Conservation (phyloP, 2,329 filamentous ascomycete genomes). For the Tolypocladium ophioglossoides region DNA sequence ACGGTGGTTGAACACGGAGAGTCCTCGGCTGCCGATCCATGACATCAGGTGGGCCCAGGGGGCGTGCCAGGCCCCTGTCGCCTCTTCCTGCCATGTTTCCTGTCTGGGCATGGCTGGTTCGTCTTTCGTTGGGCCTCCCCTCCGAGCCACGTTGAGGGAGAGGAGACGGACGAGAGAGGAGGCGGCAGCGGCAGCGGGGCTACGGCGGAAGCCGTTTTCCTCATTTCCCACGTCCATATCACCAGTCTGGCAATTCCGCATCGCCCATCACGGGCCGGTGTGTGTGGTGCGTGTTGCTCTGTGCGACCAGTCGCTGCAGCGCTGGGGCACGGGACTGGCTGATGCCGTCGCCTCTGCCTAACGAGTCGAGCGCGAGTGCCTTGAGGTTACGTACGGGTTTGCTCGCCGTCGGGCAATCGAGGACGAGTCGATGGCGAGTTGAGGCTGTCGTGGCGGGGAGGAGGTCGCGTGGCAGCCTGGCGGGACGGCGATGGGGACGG, state of each 20-base stretch:
- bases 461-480: not conserved
- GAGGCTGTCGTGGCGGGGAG: not conserved
- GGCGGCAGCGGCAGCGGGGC: not conserved
- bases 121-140: too few relatives aligned
- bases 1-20: conserved; percentile 5
- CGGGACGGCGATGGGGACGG: not conserved
- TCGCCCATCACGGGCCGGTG: not conserved
- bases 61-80: conserved; percentile 7
- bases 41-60: conserved; percentile 18
- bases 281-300: not conserved
- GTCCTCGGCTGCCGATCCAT: conserved; percentile 16
- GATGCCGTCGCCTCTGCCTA: too few relatives aligned
- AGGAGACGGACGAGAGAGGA: not conserved
- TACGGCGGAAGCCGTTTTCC: not conserved
- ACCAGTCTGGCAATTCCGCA: not conserved
- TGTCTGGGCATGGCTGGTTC: conserved; percentile 6
- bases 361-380: not conserved
- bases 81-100: conserved; percentile 8
- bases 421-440: not conserved
- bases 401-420: not conserved
- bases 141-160: not conserved
- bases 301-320: not conserved
- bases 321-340: not conserved
- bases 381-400: not conserved
- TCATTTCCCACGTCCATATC: not conserved